Evolutionary conservation across 192 early-diverging fungal genomes (phyloP).

Genomic region (Coemansia sp.): DNA sequence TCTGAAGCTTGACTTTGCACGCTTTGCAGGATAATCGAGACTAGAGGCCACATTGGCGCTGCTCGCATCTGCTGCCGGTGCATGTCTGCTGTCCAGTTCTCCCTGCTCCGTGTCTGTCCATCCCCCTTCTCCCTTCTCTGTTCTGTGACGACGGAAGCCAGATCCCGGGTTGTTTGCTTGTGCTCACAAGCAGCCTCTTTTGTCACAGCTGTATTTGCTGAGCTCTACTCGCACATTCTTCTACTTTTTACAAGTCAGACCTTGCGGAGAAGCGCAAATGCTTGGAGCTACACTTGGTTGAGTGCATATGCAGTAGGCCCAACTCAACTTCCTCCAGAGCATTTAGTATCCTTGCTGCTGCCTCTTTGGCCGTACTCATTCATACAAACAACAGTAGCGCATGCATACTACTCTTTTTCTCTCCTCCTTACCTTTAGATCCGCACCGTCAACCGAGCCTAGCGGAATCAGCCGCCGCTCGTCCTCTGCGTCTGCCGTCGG

Average conservation of each 20-base stretch:
- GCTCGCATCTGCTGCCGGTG: too few relatives aligned
- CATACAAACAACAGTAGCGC: slow-evolving; percentile 10
- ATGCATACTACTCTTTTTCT: neutral
- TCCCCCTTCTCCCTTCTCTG: too few relatives aligned
- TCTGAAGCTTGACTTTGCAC: too few relatives aligned
- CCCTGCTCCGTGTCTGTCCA: too few relatives aligned
- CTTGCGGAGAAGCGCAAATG: slow-evolving; percentile 37
- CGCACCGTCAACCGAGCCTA: slow-evolving; percentile 28
- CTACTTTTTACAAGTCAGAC: neutral
- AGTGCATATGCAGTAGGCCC: neutral
- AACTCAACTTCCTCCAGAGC: neutral
- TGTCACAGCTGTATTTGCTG: neutral
- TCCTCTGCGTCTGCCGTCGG: neutral
- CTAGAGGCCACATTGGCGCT: too few relatives aligned
- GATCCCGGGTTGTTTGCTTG: too few relatives aligned
- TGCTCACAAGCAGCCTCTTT: neutral
- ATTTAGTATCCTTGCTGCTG: neutral
- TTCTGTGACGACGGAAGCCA: too few relatives aligned
- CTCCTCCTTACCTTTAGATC: slow-evolving; percentile 27
- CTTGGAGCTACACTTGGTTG: slow-evolving; percentile 36
- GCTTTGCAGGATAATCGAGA: too few relatives aligned
- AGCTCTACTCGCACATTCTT: neutral
- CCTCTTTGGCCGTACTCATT: neutral
- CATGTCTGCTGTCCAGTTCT: too few relatives aligned
- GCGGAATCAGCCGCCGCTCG: slow-evolving; percentile 27